These are phyloP conservation scores for Paecilomyces niveus DNA, from an alignment of 2,329 filamentous ascomycete genomes.

Conservation along the genomic window DNA sequence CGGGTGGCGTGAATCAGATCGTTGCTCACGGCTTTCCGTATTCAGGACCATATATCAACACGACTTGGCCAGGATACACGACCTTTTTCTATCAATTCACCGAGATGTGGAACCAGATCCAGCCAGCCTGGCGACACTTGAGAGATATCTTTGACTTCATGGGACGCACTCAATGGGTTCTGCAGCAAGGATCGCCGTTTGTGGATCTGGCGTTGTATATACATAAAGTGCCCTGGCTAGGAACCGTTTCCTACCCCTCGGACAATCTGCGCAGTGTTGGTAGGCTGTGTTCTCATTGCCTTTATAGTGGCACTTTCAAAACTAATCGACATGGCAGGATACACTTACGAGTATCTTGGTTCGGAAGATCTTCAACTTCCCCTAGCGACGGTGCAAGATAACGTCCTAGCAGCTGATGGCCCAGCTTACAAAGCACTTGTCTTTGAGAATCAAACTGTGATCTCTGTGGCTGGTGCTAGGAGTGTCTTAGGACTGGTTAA, in stretches of 20 bases:
- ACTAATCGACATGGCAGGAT: slow-evolving; percentile 20
- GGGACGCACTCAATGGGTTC: slow-evolving; percentile 30
- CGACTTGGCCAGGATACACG: slow-evolving; percentile 45
- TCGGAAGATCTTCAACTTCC: slow-evolving; percentile 39
- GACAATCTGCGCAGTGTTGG: slow-evolving; percentile 4
- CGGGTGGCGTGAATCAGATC: background rate
- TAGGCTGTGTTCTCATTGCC: slow-evolving; percentile 7
- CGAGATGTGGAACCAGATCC: slow-evolving; percentile 32
- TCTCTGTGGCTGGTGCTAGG: slow-evolving; percentile 28
- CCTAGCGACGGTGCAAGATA: slow-evolving; percentile 28
- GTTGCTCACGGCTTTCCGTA: background rate
- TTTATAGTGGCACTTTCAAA: background rate
- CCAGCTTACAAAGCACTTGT: slow-evolving; percentile 40
- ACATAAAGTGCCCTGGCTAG: background rate
- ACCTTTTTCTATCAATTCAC: slow-evolving; percentile 37
- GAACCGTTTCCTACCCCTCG: slow-evolving; percentile 17
- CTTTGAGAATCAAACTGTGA: slow-evolving; percentile 26
- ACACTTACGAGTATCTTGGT: slow-evolving; percentile 39
- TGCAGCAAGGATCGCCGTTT: slow-evolving; percentile 33
- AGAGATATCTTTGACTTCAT: slow-evolving; percentile 31
- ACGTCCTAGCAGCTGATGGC: slow-evolving; percentile 30
- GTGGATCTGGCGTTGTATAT: slow-evolving; percentile 37
- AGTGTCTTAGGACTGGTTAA: slow-evolving; percentile 29
- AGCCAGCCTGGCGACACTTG: slow-evolving; percentile 38
- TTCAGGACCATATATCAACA: slow-evolving; percentile 29